These are phyloP conservation scores for Epichloe festucae DNA, from an alignment of 2,329 filamentous ascomycete genomes.

Conservation along the genomic window DNA sequence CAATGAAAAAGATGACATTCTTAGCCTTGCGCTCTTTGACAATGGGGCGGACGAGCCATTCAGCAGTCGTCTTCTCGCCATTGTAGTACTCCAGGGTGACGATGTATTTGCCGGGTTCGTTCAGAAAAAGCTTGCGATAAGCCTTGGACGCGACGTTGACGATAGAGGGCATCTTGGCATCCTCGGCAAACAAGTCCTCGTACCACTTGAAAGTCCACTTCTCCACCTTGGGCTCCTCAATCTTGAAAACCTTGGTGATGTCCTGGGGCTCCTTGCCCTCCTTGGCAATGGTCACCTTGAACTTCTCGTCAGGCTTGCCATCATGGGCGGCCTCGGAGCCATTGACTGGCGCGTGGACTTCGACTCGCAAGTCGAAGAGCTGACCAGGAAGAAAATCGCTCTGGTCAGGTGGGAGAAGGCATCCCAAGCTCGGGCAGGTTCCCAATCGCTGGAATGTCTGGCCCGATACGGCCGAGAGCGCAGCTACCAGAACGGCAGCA, in stretches of 20 bases:
- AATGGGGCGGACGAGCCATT: constrained; percentile 65
- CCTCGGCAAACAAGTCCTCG: constrained; percentile 69
- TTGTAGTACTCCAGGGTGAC: constrained; percentile 67
- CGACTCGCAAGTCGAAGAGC: constrained; percentile 71
- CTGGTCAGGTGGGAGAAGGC: constrained; percentile 48
- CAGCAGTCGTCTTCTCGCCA: constrained; percentile 55
- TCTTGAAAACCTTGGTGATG: constrained; percentile 54
- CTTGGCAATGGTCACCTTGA: constrained; percentile 63
- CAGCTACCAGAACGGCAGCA: constrained; percentile 21
- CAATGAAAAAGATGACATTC: constrained; percentile 78
- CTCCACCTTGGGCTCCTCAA: constrained; percentile 60
- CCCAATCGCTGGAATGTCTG: constrained; percentile 49
- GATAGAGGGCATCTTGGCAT: constrained; percentile 53
- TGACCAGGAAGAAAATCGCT: constrained; percentile 76
- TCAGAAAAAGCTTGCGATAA: constrained; percentile 62
- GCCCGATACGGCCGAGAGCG: constrained; percentile 29
- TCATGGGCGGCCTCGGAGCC: constrained; percentile 64
- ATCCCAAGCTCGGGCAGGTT: constrained; percentile 45
- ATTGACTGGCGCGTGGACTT: constrained; percentile 71
- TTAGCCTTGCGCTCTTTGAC: constrained; percentile 61
- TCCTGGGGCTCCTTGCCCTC: constrained; percentile 39
- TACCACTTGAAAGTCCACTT: constrained; percentile 77
- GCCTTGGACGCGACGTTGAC: constrained; percentile 73
- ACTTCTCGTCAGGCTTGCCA: constrained; percentile 57
- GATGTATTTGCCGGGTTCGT: constrained; percentile 67